Evolutionary conservation across 2,329 filamentous ascomycete genomes (phyloP).

Genomic region (Hymenoscyphus salicellus): DNA sequence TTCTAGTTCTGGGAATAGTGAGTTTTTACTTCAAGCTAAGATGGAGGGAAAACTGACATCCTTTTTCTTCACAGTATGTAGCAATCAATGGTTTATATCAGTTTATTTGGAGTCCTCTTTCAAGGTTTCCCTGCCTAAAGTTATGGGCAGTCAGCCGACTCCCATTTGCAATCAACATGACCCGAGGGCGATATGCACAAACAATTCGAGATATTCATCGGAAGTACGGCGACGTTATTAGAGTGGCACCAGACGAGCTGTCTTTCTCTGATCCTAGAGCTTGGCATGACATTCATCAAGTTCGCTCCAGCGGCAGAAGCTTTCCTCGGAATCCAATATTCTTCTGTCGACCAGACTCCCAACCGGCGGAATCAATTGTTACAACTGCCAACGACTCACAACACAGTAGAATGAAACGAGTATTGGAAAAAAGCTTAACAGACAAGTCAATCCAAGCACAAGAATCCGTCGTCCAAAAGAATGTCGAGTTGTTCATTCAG

Average conservation of each 20-base stretch:
- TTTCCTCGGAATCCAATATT: background rate
- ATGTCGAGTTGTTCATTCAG: constrained; percentile 32
- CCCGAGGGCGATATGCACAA: too few relatives aligned
- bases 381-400: background rate
- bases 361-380: background rate
- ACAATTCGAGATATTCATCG: background rate
- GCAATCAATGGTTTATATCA: background rate
- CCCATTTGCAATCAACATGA: background rate
- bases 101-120: background rate
- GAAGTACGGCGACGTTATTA: constrained; percentile 9
- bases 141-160: background rate
- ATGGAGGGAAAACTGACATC: too few relatives aligned
- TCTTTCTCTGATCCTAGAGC: constrained; percentile 29
- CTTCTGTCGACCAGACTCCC: background rate
- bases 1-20: too few relatives aligned
- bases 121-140: background rate
- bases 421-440: constrained; percentile 21
- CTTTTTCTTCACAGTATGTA: background rate
- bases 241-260: constrained; percentile 32
- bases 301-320: background rate
- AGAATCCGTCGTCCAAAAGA: constrained; percentile 35
- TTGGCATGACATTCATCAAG: constrained; percentile 27
- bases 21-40: too few relatives aligned
- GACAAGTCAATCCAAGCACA: constrained; percentile 28
- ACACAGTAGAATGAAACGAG: background rate